A percentile compares a stretch with the other conserved stretches of the same genome.
Evolutionary conservation across 1,139 yeast genomes (phyloP).

Genomic region (Starmera stellimalicola): DNA sequence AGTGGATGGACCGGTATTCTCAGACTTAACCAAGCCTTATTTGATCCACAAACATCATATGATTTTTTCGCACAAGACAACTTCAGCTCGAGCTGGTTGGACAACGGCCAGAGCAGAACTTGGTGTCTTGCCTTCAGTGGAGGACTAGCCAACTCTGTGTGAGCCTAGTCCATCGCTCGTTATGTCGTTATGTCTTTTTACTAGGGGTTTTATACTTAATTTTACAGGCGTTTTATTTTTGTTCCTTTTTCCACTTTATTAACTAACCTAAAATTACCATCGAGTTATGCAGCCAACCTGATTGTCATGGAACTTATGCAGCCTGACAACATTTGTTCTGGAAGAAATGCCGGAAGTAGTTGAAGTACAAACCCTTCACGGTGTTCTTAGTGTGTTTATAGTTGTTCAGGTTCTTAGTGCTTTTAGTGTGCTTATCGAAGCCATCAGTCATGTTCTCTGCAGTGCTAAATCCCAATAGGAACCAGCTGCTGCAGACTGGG

Average conservation of each 20-base stretch:
- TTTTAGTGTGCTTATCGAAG: not conserved
- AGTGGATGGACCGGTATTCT: constrained; percentile 51
- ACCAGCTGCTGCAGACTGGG: constrained; percentile 13
- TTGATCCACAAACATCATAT: constrained; percentile 39
- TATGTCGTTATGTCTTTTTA: not conserved
- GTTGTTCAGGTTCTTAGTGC: not conserved
- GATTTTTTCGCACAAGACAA: constrained; percentile 30
- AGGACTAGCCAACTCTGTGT: constrained; percentile 23
- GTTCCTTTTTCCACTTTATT: not conserved
- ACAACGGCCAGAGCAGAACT: constrained; percentile 49
- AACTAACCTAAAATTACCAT: too few species aligned
- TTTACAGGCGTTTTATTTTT: not conserved
- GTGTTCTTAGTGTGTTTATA: constrained; percentile 1
- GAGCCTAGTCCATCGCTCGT: not conserved
- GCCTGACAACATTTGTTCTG: constrained; percentile 7
- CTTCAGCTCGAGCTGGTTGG: constrained; percentile 32
- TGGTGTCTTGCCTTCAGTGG: constrained; percentile 50
- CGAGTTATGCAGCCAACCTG: too few species aligned
- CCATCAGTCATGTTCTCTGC: not conserved
- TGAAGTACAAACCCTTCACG: constrained; percentile 14
- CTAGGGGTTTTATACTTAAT: too few species aligned
- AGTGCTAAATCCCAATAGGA: constrained; percentile 11
- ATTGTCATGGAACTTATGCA: not conserved
- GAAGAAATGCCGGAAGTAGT: constrained; percentile 14
- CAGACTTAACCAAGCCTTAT: constrained; percentile 44